Evolutionary conservation across 2,329 filamentous ascomycete species (phyloP).

Genomic region (Pseudogymnoascus sp.): DNA sequence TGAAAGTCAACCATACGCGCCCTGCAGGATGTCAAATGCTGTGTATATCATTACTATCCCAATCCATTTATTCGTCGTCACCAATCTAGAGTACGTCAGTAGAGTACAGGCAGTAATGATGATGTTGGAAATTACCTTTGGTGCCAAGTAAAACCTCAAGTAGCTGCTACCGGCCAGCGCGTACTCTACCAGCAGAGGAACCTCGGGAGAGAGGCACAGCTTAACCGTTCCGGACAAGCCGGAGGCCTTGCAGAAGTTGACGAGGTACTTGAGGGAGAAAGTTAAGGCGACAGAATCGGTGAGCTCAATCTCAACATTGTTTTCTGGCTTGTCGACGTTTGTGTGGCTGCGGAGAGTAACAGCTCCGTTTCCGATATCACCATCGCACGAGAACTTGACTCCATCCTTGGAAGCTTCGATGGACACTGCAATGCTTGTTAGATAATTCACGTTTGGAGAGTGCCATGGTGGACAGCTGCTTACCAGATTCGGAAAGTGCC

Average conservation of each 20-base stretch:
- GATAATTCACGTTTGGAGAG: background rate
- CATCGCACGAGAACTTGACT: slow-evolving; percentile 86
- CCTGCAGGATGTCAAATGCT: slow-evolving; percentile 6
- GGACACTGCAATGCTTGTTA: slow-evolving; percentile 51
- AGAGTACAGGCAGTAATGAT: slow-evolving; percentile 11
- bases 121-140: slow-evolving; percentile 58
- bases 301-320: slow-evolving; percentile 82
- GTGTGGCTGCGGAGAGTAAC: slow-evolving; percentile 85
- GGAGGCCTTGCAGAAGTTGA: slow-evolving; percentile 99
- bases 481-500: slow-evolving; percentile 92
- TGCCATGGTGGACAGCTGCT: slow-evolving; percentile 25
- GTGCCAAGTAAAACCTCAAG: slow-evolving; percentile 93
- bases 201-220: slow-evolving; percentile 91
- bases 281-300: slow-evolving; percentile 88
- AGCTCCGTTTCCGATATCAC: slow-evolving; percentile 92
- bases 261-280: slow-evolving; percentile 97
- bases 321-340: slow-evolving; percentile 79
- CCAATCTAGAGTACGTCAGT: slow-evolving; percentile 50
- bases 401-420: slow-evolving; percentile 97
- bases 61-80: slow-evolving; percentile 46
- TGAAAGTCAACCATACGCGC: slow-evolving; percentile 6
- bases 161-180: slow-evolving; percentile 72
- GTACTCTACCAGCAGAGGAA: slow-evolving; percentile 94
- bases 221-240: slow-evolving; percentile 74
- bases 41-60: slow-evolving; percentile 3